Percentiles rank a stretch among this genome's conserved stretches.
These are phyloP conservation scores for Kernera saxatilis DNA, from an alignment of 345 rosid species.

Conservation along the genomic window DNA sequence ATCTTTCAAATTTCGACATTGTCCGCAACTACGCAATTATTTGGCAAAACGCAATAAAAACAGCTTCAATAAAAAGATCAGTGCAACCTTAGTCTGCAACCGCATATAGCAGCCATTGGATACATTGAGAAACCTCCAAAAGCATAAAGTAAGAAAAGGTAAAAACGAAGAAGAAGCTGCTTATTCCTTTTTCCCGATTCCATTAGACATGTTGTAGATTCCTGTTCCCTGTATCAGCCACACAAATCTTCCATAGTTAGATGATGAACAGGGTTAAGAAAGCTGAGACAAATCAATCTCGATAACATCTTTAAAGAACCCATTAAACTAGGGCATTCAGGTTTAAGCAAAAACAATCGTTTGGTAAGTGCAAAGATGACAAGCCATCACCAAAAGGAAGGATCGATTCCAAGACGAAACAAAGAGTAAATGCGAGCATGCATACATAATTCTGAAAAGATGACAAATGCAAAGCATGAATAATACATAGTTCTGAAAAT, in stretches of 20 bases:
- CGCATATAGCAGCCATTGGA: conserved; percentile 1
- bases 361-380: no score
- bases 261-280: not conserved
- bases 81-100: conserved; percentile 5
- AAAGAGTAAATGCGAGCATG: no score
- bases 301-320: not conserved
- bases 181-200: conserved; percentile 83
- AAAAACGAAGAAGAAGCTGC: conserved; percentile 1
- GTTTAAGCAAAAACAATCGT: not conserved
- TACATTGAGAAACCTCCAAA: conserved; percentile 19
- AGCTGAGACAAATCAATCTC: not conserved
- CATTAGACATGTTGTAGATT: conserved; percentile 79
- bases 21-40: conserved; percentile 42
- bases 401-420: no score
- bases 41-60: conserved; percentile 28
- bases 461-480: not conserved
- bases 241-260: not conserved
- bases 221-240: conserved; percentile 64
- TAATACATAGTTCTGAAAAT: not conserved
- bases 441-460: no score
- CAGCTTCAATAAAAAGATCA: conserved; percentile 9
- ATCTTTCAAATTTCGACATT: conserved; percentile 22
- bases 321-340: not conserved
- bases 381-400: no score
- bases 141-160: not conserved